Evolutionary conservation across 2,329 filamentous ascomycete genomes (phyloP).

Genomic region (Plectosphaerella plurivora): DNA sequence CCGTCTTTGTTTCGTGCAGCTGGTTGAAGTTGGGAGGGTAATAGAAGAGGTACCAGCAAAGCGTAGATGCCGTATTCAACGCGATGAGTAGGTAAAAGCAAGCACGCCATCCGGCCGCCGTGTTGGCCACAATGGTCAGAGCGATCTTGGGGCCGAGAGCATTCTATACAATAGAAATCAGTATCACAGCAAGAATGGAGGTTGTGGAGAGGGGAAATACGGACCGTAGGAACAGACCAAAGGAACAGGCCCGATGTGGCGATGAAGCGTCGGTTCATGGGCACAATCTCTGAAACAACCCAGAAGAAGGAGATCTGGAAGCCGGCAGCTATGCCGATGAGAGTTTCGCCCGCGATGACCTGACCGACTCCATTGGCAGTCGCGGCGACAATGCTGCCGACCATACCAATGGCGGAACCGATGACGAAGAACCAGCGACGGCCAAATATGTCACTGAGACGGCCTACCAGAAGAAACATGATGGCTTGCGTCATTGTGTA

Average conservation of each 20-base stretch:
- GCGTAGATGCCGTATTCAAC: slow-evolving; percentile 19
- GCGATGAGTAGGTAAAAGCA: slow-evolving; percentile 22
- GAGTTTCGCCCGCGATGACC: slow-evolving; percentile 29
- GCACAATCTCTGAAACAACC: slow-evolving; percentile 30
- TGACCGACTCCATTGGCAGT: slow-evolving; percentile 27
- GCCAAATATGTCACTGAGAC: slow-evolving; percentile 21
- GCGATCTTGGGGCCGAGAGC: slow-evolving; percentile 16
- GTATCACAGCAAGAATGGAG: not conserved
- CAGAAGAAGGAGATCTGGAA: slow-evolving; percentile 31
- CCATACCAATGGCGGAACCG: slow-evolving; percentile 24
- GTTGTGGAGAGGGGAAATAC: slow-evolving; percentile 13
- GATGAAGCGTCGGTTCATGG: slow-evolving; percentile 27
- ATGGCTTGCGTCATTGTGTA: slow-evolving; percentile 23
- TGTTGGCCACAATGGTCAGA: slow-evolving; percentile 20
- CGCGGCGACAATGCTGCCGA: slow-evolving; percentile 30
- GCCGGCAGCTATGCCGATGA: slow-evolving; percentile 28
- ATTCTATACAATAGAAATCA: not conserved
- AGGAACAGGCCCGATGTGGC: slow-evolving; percentile 24
- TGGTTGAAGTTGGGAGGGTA: slow-evolving; percentile 25
- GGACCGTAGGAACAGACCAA: slow-evolving; percentile 23
- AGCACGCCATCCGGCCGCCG: slow-evolving; percentile 19
- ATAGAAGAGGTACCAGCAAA: slow-evolving; percentile 26
- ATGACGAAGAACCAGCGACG: slow-evolving; percentile 21
- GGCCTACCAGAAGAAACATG: slow-evolving; percentile 18
- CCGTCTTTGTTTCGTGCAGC: slow-evolving; percentile 19